Evolutionary conservation across 768 basidiomycete species (phyloP).

Genomic region (Pleurotus citrinopileatus): DNA sequence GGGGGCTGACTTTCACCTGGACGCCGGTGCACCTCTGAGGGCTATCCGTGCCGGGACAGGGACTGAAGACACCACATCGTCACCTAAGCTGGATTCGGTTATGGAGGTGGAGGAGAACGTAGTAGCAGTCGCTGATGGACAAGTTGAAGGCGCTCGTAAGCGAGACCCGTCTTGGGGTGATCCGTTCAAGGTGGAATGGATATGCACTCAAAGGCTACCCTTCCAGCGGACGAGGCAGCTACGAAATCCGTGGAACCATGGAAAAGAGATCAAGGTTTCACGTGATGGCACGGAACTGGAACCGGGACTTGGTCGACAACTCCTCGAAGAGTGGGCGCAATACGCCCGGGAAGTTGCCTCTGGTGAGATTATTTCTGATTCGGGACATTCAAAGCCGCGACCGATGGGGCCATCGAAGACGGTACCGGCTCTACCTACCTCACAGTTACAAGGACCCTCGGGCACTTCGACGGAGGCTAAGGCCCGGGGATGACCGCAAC

Average conservation of each 20-base stretch:
- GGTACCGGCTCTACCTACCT: slow-evolving; percentile 1
- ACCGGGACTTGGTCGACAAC: slow-evolving; percentile 62
- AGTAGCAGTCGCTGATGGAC: slow-evolving; percentile 20
- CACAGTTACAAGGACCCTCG: background rate
- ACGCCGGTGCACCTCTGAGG: slow-evolving; percentile 35
- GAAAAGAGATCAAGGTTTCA: slow-evolving; percentile 76
- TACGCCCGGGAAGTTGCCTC: slow-evolving; percentile 22
- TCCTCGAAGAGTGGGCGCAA: slow-evolving; percentile 68
- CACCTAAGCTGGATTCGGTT: slow-evolving; percentile 17
- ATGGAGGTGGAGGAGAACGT: slow-evolving; percentile 25
- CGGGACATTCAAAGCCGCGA: background rate
- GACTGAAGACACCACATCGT: slow-evolving; percentile 2
- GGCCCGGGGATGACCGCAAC: background rate
- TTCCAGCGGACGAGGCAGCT: slow-evolving; percentile 78
- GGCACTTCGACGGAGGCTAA: background rate
- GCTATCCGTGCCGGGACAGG: slow-evolving; percentile 24
- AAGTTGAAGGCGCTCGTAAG: no score
- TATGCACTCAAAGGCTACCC: slow-evolving; percentile 65
- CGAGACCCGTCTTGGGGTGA: slow-evolving; percentile 60
- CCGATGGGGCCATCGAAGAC: slow-evolving; percentile 12
- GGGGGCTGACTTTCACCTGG: slow-evolving; percentile 32
- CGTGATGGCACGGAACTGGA: slow-evolving; percentile 93
- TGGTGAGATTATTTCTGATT: slow-evolving; percentile 2
- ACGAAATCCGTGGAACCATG: slow-evolving; percentile 92
- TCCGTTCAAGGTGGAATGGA: slow-evolving; percentile 82